Evolutionary conservation across 2,329 filamentous ascomycete species (phyloP), one percentile per base, ranked within the genome.

Genomic region (Magnaporthales sp.): DNA sequence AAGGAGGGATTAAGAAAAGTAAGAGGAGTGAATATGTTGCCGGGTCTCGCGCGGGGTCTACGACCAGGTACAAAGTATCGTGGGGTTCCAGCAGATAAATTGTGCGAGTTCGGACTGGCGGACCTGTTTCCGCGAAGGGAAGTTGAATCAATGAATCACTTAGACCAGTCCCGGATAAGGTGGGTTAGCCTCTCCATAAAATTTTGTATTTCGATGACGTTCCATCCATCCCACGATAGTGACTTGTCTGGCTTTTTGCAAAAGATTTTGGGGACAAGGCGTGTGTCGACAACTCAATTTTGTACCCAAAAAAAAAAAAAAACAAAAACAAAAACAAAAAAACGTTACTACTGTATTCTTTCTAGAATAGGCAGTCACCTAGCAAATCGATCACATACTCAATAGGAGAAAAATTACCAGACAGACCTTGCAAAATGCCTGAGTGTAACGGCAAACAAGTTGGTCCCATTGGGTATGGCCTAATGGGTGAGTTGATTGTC

Each of bases 401-500:
- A 22, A 54, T 1, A 30, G 29, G n/a, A 32, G 4, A 61, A 29
- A 15, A 22, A 27, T 13, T 15, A 58, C 26, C 11, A 22, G 4
- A 15, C 19, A 51, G 56, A 54, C 9, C 22, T 26, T 62, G 31
- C 51, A 32, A 61, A 22, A 61, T 51, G 51, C 38, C 58, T 30
- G 67, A 71, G 58, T 70, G 75, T 68, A 70, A 71, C 67, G 73
- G 71, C 64, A 69, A 70, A 54, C 69, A 74, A 67, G 69, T 75
- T 38, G 74, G 74, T 38, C 70, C 73, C 9, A 74, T 71, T 27
- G 73, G 73, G 67, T 73, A 71, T 64, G 74, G 74, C 65, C 71
- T 76, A 31, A 76, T 76, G 74, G 72, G 74, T 73, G 63, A 51
- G 71, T 68, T 19, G 38, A 63, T 11, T 61, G 29, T 19, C 29